phyloP scores from a whole-genome alignment of 2,329 filamentous ascomycete genomes.

The Fusarium buharicum region DNA sequence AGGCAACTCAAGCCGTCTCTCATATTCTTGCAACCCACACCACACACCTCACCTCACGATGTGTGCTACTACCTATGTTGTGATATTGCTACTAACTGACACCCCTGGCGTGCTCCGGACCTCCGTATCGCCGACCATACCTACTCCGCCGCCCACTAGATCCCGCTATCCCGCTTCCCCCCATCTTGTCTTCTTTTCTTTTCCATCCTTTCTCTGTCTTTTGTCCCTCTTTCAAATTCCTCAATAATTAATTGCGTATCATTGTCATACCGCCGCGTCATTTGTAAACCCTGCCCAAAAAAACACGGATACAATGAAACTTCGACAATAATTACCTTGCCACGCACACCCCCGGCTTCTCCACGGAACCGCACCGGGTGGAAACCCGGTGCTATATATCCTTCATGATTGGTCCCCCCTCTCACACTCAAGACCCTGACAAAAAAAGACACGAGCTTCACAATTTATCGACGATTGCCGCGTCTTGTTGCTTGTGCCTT shows the following conservation, averaged over 20 bases:
- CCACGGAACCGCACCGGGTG: conserved; percentile 35
- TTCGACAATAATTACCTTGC: conserved; percentile 17
- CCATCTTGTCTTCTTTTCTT: neutral
- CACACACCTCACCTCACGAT: conserved; percentile 23
- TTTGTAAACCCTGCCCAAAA: conserved; percentile 8
- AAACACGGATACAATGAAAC: conserved; percentile 6
- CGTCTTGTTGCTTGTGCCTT: conserved; percentile 13
- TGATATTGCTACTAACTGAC: neutral
- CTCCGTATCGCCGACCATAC: conserved; percentile 39
- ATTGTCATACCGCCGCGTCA: conserved; percentile 27
- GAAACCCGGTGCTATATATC: conserved; percentile 25
- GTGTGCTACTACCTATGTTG: neutral
- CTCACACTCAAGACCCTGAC: conserved; percentile 12
- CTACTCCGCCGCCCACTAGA: conserved; percentile 7
- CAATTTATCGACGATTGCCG: conserved; percentile 25
- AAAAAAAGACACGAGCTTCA: conserved; percentile 26
- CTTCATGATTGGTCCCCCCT: conserved; percentile 19
- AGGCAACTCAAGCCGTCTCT: conserved; percentile 16
- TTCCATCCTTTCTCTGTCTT: neutral
- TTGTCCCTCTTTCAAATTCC: too few relatives aligned
- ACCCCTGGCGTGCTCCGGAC: conserved; percentile 29
- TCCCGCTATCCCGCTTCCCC: conserved; percentile 34
- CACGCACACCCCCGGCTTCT: conserved; percentile 26
- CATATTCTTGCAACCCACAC: conserved; percentile 8
- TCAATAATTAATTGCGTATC: conserved; percentile 3